Evolutionary conservation across 768 basidiomycete genomes (phyloP).

Genomic region (Suillus tomentosus): DNA sequence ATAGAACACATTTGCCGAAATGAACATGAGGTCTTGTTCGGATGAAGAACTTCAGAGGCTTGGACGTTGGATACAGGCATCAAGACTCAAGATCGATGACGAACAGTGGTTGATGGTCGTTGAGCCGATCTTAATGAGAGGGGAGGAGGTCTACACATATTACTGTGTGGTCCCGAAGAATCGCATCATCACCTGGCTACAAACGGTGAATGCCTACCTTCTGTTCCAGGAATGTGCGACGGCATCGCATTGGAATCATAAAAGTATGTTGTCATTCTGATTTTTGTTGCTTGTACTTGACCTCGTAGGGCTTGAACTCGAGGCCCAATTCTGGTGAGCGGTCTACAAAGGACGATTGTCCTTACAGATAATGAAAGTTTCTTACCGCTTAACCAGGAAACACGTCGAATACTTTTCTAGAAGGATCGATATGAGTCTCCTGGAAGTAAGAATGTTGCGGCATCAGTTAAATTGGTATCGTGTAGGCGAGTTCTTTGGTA

Average conservation of each 20-base stretch:
- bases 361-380: background rate
- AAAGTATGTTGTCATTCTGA: background rate
- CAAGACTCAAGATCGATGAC: background rate
- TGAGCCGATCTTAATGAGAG: background rate
- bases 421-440: background rate
- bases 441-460: background rate
- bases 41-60: background rate
- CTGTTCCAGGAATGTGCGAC: conserved; percentile 4
- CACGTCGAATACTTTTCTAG: background rate
- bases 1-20: background rate
- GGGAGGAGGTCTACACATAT: background rate
- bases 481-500: background rate
- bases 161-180: background rate
- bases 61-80: background rate
- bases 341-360: background rate
- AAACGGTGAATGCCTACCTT: background rate
- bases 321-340: conserved; percentile 4
- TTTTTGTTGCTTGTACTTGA: background rate
- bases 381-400: background rate
- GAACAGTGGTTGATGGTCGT: background rate
- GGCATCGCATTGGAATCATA: background rate
- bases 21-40: background rate
- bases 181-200: background rate
- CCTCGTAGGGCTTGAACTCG: background rate
- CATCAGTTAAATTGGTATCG: background rate